Evolutionary conservation across 2,329 filamentous ascomycete species (phyloP).

Genomic region (Cordyceps cicadae): DNA sequence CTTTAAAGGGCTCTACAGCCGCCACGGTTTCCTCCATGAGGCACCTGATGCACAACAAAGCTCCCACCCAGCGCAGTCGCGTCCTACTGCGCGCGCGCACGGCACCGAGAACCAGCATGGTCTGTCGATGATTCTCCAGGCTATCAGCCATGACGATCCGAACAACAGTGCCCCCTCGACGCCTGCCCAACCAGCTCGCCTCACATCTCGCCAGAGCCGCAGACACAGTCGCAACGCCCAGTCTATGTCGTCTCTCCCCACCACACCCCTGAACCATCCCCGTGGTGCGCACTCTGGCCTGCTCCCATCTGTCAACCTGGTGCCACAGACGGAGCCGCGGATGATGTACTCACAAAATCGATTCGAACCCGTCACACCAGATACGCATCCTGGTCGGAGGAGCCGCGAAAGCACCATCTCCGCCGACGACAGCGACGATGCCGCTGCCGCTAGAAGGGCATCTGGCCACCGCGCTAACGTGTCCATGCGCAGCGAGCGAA

Average conservation of each 20-base stretch:
- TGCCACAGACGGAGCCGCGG: conserved; percentile 50
- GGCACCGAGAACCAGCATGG: conserved; percentile 49
- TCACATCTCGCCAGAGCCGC: conserved; percentile 39
- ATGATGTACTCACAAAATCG: conserved; percentile 34
- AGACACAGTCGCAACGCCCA: conserved; percentile 70
- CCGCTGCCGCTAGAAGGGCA: conserved; percentile 28
- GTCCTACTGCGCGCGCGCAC: conserved; percentile 35
- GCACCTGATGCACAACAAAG: conserved; percentile 51
- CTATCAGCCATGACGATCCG: conserved; percentile 59
- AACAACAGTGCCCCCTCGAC: conserved; percentile 68
- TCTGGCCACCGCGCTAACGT: conserved; percentile 22
- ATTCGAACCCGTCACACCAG: conserved; percentile 38
- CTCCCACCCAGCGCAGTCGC: conserved; percentile 35
- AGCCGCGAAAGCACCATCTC: conserved; percentile 85
- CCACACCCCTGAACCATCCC: conserved; percentile 56
- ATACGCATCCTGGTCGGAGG: conserved; percentile 43
- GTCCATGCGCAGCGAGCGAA: conserved; percentile 14
- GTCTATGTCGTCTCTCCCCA: conserved; percentile 76
- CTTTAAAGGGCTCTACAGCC: conserved; percentile 68
- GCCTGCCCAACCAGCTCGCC: conserved; percentile 42
- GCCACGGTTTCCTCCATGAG: conserved; percentile 58
- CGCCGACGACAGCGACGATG: conserved; percentile 52
- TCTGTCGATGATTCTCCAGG: conserved; percentile 73
- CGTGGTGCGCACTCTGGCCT: conserved; percentile 43
- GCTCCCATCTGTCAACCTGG: conserved; percentile 54